Evolutionary conservation across 139 green algal genomes (phyloP), one percentile per base, ranked within the genome.

Genomic region (Microglena sp.): DNA sequence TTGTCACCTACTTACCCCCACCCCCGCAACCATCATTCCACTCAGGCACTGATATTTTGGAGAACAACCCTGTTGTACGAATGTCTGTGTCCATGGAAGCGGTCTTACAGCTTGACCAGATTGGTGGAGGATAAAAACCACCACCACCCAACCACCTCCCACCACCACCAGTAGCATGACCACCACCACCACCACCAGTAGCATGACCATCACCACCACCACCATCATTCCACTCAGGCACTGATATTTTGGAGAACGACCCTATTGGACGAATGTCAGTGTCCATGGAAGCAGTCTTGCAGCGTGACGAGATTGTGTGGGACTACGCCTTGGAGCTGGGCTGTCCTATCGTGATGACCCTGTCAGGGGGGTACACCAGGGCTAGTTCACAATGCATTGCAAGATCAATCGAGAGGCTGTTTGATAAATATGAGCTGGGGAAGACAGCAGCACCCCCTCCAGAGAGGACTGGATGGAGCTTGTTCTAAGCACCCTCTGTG

Each of bases 31-130:
- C n/a, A n/a, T n/a, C n/a, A n/a, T n/a, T n/a, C n/a, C n/a, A n/a
- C n/a, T n/a, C n/a, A n/a, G 84, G 85, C 30, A 94, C 87, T 2
- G 88, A 95, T 64, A 74, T 94, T 6, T 70, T 95, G 31, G 66
- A 64, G 44, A 83, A 79, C 0, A 87, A 95, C 68, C 87, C 85
- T 0, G 61, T 95, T 60, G 87, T 87, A 8, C 62, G 71, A n/a
- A 66, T 90, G 44, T 11, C n/a, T 5, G 75, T 92, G 2, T 74
- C n/a, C 32, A 8, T 5, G 24, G n/a, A 36, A 28, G 33, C 34
- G 15, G 28, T 71, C 1, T 18, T 35, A 21, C 18, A 30, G 5
- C 65, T 82, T 0, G 86, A 91, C 44, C 61, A 83, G 44, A 64
- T 78, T 53, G 80, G n/a, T n/a, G n/a, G n/a, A n/a, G n/a, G n/a